Evolutionary conservation across 257 asterid genomes (phyloP).

Genomic region (Petunia secreta): DNA sequence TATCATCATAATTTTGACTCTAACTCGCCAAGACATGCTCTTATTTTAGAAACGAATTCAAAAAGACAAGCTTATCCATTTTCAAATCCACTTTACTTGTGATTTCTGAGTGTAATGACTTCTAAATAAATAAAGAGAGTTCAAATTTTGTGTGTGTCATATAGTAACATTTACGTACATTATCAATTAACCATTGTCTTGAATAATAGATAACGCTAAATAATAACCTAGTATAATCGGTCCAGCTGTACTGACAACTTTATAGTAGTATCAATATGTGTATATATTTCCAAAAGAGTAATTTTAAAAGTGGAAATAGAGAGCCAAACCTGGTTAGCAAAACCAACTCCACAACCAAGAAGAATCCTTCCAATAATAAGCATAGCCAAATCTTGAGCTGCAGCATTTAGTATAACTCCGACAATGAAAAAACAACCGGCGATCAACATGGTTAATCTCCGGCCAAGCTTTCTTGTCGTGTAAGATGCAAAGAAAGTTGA

Average conservation of each 20-base stretch:
- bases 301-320: neutral
- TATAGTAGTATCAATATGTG: neutral
- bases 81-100: no score
- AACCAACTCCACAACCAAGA: constrained; percentile 91
- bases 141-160: no score
- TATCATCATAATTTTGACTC: no score
- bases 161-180: no score
- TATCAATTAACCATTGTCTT: no score
- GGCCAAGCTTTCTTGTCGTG: constrained; percentile 75
- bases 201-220: no score
- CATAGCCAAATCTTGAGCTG: constrained; percentile 84
- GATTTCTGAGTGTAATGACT: no score
- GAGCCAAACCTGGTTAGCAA: constrained; percentile 81
- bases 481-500: constrained; percentile 89
- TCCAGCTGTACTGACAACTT: neutral
- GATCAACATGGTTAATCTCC: constrained; percentile 71
- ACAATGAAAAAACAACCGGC: constrained; percentile 70
- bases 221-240: no score
- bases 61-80: neutral
- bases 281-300: neutral
- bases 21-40: no score
- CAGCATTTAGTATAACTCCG: constrained; percentile 72
- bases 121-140: no score
- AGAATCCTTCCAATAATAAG: constrained; percentile 82
- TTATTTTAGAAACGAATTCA: no score